A percentile compares a stretch with the other conserved stretches of the same genome.
Evolutionary conservation across 2,329 filamentous ascomycete genomes (phyloP).

Genomic region (Corynespora cassiicola): DNA sequence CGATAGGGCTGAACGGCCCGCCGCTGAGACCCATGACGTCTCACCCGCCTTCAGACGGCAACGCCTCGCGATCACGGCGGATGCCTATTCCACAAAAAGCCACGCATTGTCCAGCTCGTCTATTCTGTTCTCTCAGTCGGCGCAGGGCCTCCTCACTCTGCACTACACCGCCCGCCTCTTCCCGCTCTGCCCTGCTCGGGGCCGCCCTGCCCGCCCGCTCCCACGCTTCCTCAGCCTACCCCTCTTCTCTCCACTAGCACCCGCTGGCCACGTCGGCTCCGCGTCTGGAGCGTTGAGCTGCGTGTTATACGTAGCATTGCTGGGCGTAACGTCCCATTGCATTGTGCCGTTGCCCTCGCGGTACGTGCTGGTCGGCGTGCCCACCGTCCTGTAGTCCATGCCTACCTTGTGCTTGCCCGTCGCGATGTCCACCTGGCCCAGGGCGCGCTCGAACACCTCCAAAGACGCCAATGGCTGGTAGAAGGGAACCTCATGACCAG

Average conservation of each 20-base stretch:
- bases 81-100: no score
- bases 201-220: slow-evolving; percentile 20
- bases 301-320: slow-evolving; percentile 58
- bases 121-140: no score
- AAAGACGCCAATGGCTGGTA: slow-evolving; percentile 60
- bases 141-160: no score
- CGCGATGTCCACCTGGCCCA: slow-evolving; percentile 58
- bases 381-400: slow-evolving; percentile 39
- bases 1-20: slow-evolving; percentile 7
- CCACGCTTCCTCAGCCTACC: slow-evolving; percentile 20
- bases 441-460: slow-evolving; percentile 57
- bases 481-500: slow-evolving; percentile 60
- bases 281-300: slow-evolving; percentile 51
- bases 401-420: slow-evolving; percentile 48
- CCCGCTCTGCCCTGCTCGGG: slow-evolving; percentile 14
- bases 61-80: no score
- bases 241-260: slow-evolving; percentile 14
- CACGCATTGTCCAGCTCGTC: no score
- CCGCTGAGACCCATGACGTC: slow-evolving; percentile 17
- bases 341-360: slow-evolving; percentile 55
- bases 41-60: slow-evolving; percentile 8
- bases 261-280: slow-evolving; percentile 33
- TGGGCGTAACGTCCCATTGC: slow-evolving; percentile 50
- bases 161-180: slow-evolving; percentile 1
- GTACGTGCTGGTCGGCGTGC: slow-evolving; percentile 45